Conservation (phyloP, 495 filamentous ascomycete species). For the Lophiotrema nucula region DNA sequence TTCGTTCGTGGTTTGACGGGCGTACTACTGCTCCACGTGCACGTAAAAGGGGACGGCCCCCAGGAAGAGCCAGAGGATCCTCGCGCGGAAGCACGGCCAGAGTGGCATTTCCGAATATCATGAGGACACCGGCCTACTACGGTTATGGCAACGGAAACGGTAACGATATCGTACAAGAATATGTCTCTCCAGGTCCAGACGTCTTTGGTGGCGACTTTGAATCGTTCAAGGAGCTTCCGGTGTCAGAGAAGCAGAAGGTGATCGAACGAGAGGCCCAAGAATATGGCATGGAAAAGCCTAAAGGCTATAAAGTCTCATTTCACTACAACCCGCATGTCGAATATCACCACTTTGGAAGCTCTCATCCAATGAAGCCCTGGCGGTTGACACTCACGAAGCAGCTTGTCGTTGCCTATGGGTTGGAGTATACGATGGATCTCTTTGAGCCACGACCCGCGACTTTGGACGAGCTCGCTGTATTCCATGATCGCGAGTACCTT, state of each 20-base stretch:
- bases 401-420: slow-evolving; percentile 87
- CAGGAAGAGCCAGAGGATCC: too few species aligned
- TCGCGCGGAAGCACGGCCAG: too few species aligned
- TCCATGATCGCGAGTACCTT: slow-evolving; percentile 86
- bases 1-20: too few species aligned
- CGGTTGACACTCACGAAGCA: slow-evolving; percentile 92
- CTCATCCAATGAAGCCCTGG: slow-evolving; percentile 99
- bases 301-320: slow-evolving; percentile 81
- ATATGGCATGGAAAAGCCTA: slow-evolving; percentile 72
- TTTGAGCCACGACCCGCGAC: slow-evolving; percentile 79
- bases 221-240: slow-evolving; percentile 42
- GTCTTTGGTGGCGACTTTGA: slow-evolving; percentile 13
- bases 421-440: slow-evolving; percentile 94
- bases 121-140: background rate
- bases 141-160: background rate
- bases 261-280: slow-evolving; percentile 65
- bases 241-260: slow-evolving; percentile 59
- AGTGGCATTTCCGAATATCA: too few species aligned
- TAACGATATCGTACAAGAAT: slow-evolving; percentile 66
- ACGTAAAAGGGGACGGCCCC: too few species aligned
- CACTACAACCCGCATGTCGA: slow-evolving; percentile 96
- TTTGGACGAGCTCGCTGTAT: slow-evolving; percentile 80
- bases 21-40: too few species aligned
- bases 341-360: slow-evolving; percentile 89
- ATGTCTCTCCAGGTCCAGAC: slow-evolving; percentile 13